Conservation (phyloP, 2,329 filamentous ascomycete species). For the Furcasterigmium furcatum region DNA sequence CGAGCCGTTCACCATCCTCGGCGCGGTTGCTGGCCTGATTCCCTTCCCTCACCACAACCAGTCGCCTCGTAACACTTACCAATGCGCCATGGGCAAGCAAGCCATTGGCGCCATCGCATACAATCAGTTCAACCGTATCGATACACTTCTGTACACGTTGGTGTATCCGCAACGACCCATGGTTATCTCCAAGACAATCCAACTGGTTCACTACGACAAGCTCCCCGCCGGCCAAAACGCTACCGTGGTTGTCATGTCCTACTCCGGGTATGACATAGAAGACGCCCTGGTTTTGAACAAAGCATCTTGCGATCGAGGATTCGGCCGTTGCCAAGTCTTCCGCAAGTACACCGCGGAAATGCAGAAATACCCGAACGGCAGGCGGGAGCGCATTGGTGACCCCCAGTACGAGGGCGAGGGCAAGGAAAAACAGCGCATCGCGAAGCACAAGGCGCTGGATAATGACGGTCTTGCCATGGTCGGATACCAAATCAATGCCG, state of each 20-base stretch:
- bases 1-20: conserved; percentile 94
- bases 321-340: conserved; percentile 97
- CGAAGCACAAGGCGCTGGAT: conserved; percentile 72
- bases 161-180: conserved; percentile 97
- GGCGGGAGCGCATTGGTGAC: conserved; percentile 61
- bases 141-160: conserved; percentile 92
- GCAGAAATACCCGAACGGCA: conserved; percentile 86
- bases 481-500: conserved; percentile 72
- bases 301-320: conserved; percentile 89
- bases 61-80: conserved; percentile 96
- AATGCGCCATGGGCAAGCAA: conserved; percentile 99
- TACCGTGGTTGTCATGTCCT: conserved; percentile 98
- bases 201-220: conserved; percentile 95
- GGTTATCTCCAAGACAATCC: conserved; percentile 95
- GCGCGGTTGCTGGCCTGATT: conserved; percentile 92
- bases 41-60: conserved; percentile 99
- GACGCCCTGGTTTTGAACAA: conserved; percentile 97
- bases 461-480: conserved; percentile 87
- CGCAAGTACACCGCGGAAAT: conserved; percentile 86
- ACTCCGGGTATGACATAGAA: conserved; percentile 98
- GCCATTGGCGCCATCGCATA: conserved; percentile 97
- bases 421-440: conserved; percentile 56
- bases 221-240: conserved; percentile 95
- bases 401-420: conserved; percentile 53
- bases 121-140: conserved; percentile 96